phyloP scores from a whole-genome alignment of 2,329 filamentous ascomycete species.

The Pseudogymnoascus pannorum region DNA sequence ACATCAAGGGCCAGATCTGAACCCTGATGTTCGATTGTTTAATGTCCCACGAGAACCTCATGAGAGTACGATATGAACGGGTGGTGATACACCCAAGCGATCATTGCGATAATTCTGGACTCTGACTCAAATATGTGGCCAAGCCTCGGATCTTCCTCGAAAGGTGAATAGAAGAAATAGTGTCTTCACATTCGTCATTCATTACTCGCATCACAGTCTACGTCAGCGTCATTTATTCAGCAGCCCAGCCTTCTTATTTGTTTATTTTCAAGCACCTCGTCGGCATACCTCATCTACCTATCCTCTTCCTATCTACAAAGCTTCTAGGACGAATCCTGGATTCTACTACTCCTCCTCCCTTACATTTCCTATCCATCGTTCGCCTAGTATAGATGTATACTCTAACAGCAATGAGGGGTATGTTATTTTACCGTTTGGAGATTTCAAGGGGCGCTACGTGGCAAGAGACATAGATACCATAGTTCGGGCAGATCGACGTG shows the following conservation, averaged over 20 bases:
- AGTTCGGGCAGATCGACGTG: not conserved
- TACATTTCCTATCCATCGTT: not conserved
- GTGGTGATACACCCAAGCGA: not conserved
- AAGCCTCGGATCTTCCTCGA: not conserved
- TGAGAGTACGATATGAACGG: not conserved
- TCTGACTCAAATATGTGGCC: not conserved
- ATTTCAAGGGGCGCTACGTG: not conserved
- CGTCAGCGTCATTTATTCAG: not conserved
- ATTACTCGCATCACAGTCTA: not conserved
- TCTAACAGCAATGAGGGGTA: constrained; percentile 6
- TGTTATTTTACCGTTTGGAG: not conserved
- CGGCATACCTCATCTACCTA: constrained; percentile 1
- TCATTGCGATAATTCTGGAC: not conserved
- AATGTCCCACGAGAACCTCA: not conserved
- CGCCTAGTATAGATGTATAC: constrained; percentile 8
- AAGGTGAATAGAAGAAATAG: not conserved
- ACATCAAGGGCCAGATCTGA: constrained; percentile 97
- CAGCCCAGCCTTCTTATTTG: not conserved
- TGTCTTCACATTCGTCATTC: not conserved
- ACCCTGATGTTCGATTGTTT: not conserved
- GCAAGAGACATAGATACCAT: not conserved
- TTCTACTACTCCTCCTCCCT: not conserved
- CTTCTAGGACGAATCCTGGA: constrained; percentile 5
- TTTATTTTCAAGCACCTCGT: constrained; percentile 5
- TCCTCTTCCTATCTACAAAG: not conserved